A percentile compares a stretch with the other conserved stretches of the same genome.
Evolutionary conservation across 192 early-diverging fungal genomes (phyloP).

Genomic region (Obelidium mucronatum): DNA sequence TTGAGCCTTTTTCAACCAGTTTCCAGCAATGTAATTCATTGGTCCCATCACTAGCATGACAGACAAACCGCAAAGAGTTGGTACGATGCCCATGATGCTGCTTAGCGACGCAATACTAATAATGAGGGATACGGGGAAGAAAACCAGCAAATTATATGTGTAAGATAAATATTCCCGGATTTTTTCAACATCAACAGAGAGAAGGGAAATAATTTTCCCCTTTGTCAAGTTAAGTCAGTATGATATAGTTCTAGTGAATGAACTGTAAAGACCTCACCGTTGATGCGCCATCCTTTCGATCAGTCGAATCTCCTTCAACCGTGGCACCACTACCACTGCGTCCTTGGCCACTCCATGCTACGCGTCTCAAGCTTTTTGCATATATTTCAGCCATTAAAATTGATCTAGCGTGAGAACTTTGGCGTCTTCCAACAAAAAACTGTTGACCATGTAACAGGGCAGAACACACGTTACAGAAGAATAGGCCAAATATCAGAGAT

Average conservation of each 20-base stretch:
- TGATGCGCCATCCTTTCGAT: slow-evolving; percentile 39
- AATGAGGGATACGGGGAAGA: slow-evolving; percentile 30
- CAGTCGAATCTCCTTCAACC: slow-evolving; percentile 42
- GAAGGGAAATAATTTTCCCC: slow-evolving; percentile 57
- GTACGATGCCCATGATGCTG: slow-evolving; percentile 38
- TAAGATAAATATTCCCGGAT: slow-evolving; percentile 43
- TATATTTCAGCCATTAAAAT: slow-evolving; percentile 46
- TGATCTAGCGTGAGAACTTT: slow-evolving; percentile 42
- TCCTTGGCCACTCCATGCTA: slow-evolving; percentile 7
- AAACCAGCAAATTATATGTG: slow-evolving; percentile 8
- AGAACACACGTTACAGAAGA: slow-evolving; percentile 30
- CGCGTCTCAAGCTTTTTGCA: slow-evolving; percentile 41
- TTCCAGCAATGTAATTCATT: slow-evolving; percentile 34
- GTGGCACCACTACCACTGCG: neutral
- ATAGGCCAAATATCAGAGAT: slow-evolving; percentile 40
- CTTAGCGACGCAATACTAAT: slow-evolving; percentile 35
- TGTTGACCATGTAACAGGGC: slow-evolving; percentile 46
- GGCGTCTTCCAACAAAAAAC: slow-evolving; percentile 47
- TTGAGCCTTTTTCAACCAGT: slow-evolving; percentile 35
- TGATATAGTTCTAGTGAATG: too few relatives aligned
- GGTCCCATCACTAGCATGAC: slow-evolving; percentile 40
- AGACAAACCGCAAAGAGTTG: slow-evolving; percentile 45
- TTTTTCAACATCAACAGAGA: slow-evolving; percentile 54
- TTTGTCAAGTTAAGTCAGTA: too few relatives aligned
- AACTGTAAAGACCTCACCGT: neutral